Evolutionary conservation across 2,329 filamentous ascomycete species (phyloP).

Genomic region (Triangularia setosa): DNA sequence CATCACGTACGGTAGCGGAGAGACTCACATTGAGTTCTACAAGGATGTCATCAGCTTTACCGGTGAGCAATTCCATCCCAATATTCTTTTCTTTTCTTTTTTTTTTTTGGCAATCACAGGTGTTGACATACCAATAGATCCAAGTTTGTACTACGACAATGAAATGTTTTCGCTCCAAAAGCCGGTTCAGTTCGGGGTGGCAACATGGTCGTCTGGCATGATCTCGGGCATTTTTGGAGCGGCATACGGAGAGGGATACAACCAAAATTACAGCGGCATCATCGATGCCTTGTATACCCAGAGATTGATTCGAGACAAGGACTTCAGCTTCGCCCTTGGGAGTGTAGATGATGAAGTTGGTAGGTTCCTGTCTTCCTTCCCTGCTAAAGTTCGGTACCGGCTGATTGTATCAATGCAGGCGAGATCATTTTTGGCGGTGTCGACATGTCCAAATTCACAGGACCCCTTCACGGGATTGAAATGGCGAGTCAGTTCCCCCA

Average conservation of each 20-base stretch:
- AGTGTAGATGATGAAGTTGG: slow-evolving; percentile 53
- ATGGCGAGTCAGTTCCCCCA: slow-evolving; percentile 36
- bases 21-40: slow-evolving; percentile 16
- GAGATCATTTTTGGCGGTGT: slow-evolving; percentile 64
- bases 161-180: neutral
- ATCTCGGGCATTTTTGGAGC: slow-evolving; percentile 66
- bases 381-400: neutral
- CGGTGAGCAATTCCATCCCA: slow-evolving; percentile 3
- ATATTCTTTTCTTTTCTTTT: neutral
- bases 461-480: slow-evolving; percentile 55
- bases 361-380: neutral
- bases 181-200: slow-evolving; percentile 59
- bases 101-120: neutral
- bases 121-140: neutral
- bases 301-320: slow-evolving; percentile 55
- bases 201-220: slow-evolving; percentile 43
- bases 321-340: slow-evolving; percentile 66
- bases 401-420: slow-evolving; percentile 27
- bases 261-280: slow-evolving; percentile 46
- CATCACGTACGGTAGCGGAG: slow-evolving; percentile 23
- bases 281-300: slow-evolving; percentile 47
- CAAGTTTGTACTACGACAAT: neutral
- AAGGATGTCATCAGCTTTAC: slow-evolving; percentile 17
- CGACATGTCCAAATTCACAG: slow-evolving; percentile 60
- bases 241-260: slow-evolving; percentile 55